Conservation (phyloP, 441 rosid genomes). For the Eutrema salsugineum region DNA sequence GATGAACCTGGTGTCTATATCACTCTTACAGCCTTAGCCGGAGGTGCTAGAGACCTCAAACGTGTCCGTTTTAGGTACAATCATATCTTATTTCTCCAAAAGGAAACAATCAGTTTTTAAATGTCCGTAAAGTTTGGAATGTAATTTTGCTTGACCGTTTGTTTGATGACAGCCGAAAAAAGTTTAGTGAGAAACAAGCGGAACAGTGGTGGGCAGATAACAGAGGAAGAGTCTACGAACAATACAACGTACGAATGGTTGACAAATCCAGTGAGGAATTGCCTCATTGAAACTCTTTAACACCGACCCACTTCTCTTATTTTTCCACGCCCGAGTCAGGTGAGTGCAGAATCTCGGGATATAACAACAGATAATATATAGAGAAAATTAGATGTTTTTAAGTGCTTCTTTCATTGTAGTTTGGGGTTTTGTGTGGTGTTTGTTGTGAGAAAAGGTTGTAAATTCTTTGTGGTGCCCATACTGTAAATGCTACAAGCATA, state of each 20-base stretch:
- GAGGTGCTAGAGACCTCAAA: constrained; percentile 87
- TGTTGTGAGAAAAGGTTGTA: constrained; percentile 22
- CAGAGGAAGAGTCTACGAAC: constrained; percentile 82
- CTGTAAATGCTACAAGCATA: constrained; percentile 33
- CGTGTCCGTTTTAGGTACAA: constrained; percentile 92
- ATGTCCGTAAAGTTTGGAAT: neutral
- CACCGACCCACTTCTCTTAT: constrained; percentile 14
- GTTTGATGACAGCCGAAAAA: constrained; percentile 61
- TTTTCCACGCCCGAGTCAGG: constrained; percentile 28
- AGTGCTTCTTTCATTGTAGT: constrained; percentile 19
- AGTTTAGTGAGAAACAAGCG: constrained; percentile 91
- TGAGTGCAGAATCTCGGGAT: constrained; percentile 18
- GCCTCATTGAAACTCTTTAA: constrained; percentile 45
- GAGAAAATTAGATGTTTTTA: constrained; percentile 20
- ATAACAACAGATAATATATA: constrained; percentile 20
- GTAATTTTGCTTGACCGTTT: neutral
- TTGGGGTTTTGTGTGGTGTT: constrained; percentile 25
- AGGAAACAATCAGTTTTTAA: neutral
- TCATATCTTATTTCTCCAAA: neutral
- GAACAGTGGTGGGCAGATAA: constrained; percentile 99
- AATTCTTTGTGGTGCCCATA: constrained; percentile 17
- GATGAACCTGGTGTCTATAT: constrained; percentile 96
- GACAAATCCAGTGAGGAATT: constrained; percentile 78
- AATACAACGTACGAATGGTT: constrained; percentile 69
- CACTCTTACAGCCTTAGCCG: constrained; percentile 77